Evolutionary conservation across 352 stramenopile genomes (phyloP).

Genomic region (Elongisporangium undulatum): DNA sequence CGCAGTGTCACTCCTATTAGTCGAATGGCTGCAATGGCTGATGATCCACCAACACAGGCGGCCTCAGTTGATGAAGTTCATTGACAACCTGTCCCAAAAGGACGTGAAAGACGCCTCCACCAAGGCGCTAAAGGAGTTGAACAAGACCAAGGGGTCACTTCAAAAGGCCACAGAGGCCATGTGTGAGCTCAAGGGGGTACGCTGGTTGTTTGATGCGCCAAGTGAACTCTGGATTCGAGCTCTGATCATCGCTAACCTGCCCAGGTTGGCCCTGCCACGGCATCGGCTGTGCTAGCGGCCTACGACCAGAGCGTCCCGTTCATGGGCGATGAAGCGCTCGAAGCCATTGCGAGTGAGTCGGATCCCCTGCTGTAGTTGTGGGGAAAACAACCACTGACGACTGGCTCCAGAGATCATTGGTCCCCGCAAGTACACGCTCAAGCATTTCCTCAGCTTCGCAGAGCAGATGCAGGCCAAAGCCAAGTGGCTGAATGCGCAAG

Average conservation of each 20-base stretch:
- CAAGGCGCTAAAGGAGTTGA: constrained; percentile 29
- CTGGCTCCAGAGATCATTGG: constrained; percentile 50
- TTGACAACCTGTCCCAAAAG: constrained; percentile 31
- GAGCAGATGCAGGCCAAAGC: constrained; percentile 51
- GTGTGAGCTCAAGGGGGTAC: constrained; percentile 61
- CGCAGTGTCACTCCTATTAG: neutral
- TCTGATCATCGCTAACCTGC: constrained; percentile 2
- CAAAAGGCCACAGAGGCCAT: constrained; percentile 49
- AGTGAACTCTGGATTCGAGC: constrained; percentile 1
- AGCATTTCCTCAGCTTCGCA: constrained; percentile 63
- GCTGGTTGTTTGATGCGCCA: constrained; percentile 1
- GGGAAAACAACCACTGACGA: constrained; percentile 1
- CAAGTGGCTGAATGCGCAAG: constrained; percentile 45
- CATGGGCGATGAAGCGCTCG: constrained; percentile 77
- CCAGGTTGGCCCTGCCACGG: constrained; percentile 73
- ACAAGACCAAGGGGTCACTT: constrained; percentile 13
- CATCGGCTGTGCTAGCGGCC: constrained; percentile 63
- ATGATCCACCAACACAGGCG: constrained; percentile 22
- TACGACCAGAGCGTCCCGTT: constrained; percentile 68
- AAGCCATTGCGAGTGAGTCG: constrained; percentile 50
- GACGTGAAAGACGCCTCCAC: constrained; percentile 46
- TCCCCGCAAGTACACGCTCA: constrained; percentile 71
- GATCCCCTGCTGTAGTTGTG: neutral
- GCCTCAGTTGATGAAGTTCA: constrained; percentile 72
- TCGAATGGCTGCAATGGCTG: constrained; percentile 1